phyloP scores from a whole-genome alignment of 441 rosid genomes.

The Gossypium laxum region DNA sequence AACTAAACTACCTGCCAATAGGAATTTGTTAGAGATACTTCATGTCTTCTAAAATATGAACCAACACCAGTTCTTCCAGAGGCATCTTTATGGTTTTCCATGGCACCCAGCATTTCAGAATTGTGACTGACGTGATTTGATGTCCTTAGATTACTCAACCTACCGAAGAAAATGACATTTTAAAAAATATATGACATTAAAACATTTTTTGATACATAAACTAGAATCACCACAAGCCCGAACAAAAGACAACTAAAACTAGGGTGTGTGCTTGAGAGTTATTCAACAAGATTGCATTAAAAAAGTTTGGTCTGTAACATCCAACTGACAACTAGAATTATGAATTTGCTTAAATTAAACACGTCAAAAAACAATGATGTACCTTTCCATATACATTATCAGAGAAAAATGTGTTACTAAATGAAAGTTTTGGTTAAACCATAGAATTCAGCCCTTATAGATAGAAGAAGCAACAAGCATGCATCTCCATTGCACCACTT shows the following conservation, averaged over 20 bases:
- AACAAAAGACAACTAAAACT: not conserved
- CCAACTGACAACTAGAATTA: not conserved
- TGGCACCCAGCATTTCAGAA: constrained; percentile 24
- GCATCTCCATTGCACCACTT: not conserved
- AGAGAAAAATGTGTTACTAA: not conserved
- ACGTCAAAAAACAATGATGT: not conserved
- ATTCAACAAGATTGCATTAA: not conserved
- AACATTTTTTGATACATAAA: not conserved
- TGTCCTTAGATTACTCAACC: constrained; percentile 50
- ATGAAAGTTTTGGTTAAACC: not conserved
- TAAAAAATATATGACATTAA: constrained; percentile 4
- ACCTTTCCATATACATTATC: not conserved
- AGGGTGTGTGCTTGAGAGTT: not conserved
- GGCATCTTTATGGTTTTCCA: constrained; percentile 31
- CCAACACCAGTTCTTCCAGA: constrained; percentile 55
- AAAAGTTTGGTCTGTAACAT: not conserved
- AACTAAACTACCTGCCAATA: constrained; percentile 69
- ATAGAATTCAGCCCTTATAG: not conserved
- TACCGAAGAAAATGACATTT: constrained; percentile 27
- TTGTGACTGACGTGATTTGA: constrained; percentile 26
- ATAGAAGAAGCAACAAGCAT: not conserved
- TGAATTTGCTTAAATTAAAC: not conserved
- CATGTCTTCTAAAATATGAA: constrained; percentile 77
- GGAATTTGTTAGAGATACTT: constrained; percentile 62
- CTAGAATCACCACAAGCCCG: constrained; percentile 1